Conservation (phyloP, 768 basidiomycete genomes). For the Dentipellis fragilis region DNA sequence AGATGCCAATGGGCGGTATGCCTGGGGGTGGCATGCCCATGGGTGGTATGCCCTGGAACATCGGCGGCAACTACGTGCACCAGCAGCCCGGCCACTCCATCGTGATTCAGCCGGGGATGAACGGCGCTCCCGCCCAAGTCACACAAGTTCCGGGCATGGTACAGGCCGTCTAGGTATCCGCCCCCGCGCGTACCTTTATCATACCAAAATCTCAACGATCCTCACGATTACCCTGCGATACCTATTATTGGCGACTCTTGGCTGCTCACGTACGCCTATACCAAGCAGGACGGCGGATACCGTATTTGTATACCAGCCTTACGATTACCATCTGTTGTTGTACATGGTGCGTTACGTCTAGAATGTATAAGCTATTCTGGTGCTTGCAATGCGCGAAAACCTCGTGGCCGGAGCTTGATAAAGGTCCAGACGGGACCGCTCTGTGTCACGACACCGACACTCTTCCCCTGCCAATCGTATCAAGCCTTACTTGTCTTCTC, state of each 20-base stretch:
- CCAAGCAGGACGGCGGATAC: background rate
- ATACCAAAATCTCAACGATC: background rate
- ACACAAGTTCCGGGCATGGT: conserved; percentile 38
- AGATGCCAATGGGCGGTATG: conserved; percentile 1
- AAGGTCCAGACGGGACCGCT: background rate
- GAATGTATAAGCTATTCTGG: background rate
- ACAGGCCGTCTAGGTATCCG: conserved; percentile 2
- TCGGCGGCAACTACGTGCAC: conserved; percentile 32
- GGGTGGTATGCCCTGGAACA: conserved; percentile 1
- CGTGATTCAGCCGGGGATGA: conserved; percentile 56
- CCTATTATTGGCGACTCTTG: background rate
- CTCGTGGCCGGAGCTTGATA: background rate
- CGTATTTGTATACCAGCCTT: background rate
- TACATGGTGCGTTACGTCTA: background rate
- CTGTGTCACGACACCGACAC: no score
- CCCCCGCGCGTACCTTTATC: background rate
- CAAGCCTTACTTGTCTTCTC: background rate
- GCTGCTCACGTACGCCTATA: background rate
- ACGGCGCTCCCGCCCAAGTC: conserved; percentile 51
- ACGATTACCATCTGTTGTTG: background rate
- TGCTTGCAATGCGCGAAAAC: background rate
- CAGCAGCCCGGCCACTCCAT: conserved; percentile 52
- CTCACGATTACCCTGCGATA: background rate
- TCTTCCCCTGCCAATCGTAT: no score
- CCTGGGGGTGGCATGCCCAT: conserved; percentile 8